A percentile compares a stretch with the other conserved stretches of the same genome.
phyloP scores from a whole-genome alignment of 2,329 filamentous ascomycete species.

The Penicillium sp. region DNA sequence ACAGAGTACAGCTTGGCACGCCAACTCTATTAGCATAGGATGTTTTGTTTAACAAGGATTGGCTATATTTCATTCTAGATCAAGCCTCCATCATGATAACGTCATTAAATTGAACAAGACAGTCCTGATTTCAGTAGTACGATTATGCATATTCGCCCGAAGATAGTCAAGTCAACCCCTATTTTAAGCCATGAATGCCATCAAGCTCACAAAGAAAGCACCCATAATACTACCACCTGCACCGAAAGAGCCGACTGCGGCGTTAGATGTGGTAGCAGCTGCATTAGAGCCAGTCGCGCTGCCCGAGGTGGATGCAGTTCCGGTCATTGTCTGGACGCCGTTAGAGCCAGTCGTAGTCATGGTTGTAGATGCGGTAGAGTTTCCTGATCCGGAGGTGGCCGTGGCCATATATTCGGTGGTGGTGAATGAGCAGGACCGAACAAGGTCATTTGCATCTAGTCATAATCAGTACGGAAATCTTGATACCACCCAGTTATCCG shows the following conservation, averaged over 20 bases:
- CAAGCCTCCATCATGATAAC: too few species aligned
- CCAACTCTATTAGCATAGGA: background rate
- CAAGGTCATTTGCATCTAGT: constrained; percentile 16
- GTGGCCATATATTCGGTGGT: constrained; percentile 2
- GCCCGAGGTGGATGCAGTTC: background rate
- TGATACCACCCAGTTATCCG: background rate
- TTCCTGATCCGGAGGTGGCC: background rate
- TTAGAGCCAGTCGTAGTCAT: background rate
- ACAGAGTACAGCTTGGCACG: background rate
- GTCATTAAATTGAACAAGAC: too few species aligned
- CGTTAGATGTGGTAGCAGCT: constrained; percentile 1
- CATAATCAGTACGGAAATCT: background rate
- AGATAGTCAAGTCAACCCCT: too few species aligned
- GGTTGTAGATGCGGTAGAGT: background rate
- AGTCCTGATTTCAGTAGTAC: too few species aligned
- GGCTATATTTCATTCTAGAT: background rate
- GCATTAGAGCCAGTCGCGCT: background rate
- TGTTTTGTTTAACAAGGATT: background rate
- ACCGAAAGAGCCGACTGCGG: background rate
- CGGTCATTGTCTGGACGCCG: background rate
- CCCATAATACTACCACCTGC: background rate
- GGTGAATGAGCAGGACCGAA: constrained; percentile 13
- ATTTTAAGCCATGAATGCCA: background rate
- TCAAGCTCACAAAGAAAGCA: background rate
- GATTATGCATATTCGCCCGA: too few species aligned